Conservation (phyloP, 1,284 basidiomycete genomes). For the Moesziomyces aphidis region DNA sequence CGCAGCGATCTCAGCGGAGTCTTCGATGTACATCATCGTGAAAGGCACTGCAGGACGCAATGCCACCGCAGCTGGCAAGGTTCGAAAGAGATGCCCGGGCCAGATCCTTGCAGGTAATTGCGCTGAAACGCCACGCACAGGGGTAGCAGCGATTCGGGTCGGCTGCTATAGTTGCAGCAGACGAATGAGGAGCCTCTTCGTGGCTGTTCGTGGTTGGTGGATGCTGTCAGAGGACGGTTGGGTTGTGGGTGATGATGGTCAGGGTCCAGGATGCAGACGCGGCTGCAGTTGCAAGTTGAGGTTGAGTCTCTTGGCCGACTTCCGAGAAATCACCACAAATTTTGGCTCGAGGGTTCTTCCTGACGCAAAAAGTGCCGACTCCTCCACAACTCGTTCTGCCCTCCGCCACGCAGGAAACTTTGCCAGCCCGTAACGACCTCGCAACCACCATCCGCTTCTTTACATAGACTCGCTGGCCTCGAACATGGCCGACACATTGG, state of each 20-base stretch:
- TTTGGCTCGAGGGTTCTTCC: constrained; percentile 11
- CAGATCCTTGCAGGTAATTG: not conserved
- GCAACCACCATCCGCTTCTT: not conserved
- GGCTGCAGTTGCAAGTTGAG: constrained; percentile 14
- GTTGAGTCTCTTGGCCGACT: constrained; percentile 9
- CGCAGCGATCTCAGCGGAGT: constrained; percentile 65
- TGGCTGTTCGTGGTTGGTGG: not conserved
- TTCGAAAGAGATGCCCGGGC: not conserved
- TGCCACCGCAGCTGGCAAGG: too few species aligned
- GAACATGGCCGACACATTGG: constrained; percentile 58
- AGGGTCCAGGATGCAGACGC: constrained; percentile 32
- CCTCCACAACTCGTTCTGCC: constrained; percentile 28
- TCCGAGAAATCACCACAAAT: constrained; percentile 27
- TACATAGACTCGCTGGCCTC: not conserved
- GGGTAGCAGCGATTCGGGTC: too few species aligned
- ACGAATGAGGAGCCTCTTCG: not conserved
- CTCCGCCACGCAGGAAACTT: not conserved
- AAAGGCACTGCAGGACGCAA: too few species aligned
- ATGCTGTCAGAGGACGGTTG: not conserved
- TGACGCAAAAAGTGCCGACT: constrained; percentile 11
- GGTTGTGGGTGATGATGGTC: constrained; percentile 21
- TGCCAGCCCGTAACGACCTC: too few species aligned
- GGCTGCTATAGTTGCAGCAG: too few species aligned
- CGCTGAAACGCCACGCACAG: not conserved
- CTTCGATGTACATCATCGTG: constrained; percentile 55